phyloP scores from a whole-genome alignment of 495 filamentous ascomycete species.

The Neurospora sp. region DNA sequence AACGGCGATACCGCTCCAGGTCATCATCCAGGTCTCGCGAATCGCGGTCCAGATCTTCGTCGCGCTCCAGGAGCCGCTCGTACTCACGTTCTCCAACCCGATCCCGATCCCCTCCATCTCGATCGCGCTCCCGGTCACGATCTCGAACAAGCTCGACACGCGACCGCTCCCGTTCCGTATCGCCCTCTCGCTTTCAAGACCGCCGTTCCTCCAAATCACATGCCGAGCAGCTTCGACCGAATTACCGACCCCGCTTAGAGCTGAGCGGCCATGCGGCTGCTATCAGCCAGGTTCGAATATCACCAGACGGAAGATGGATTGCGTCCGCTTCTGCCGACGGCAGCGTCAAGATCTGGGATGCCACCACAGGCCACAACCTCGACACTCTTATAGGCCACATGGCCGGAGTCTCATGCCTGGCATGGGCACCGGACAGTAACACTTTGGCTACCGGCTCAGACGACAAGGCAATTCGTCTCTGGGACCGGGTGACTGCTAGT shows the following conservation, averaged over 20 bases:
- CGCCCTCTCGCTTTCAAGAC: conserved; percentile 14
- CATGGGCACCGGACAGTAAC: conserved; percentile 82
- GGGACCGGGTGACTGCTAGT: conserved; percentile 70
- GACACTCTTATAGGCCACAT: conserved; percentile 90
- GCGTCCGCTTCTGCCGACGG: conserved; percentile 84
- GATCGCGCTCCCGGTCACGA: conserved; percentile 14
- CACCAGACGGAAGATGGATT: conserved; percentile 79
- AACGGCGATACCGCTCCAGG: conserved; percentile 25
- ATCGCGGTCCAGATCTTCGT: conserved; percentile 15
- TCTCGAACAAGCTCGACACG: conserved; percentile 17
- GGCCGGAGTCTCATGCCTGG: conserved; percentile 79
- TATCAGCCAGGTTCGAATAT: conserved; percentile 81
- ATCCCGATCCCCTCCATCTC: conserved; percentile 26
- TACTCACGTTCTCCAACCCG: conserved; percentile 31
- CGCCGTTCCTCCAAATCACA: not conserved
- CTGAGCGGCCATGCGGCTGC: conserved; percentile 67
- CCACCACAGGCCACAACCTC: conserved; percentile 60
- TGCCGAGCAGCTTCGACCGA: conserved; percentile 16
- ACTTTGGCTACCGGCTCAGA: conserved; percentile 86
- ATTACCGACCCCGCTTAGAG: conserved; percentile 25
- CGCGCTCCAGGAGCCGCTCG: conserved; percentile 12
- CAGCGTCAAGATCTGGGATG: conserved; percentile 85
- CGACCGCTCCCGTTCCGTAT: conserved; percentile 7
- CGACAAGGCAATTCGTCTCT: conserved; percentile 90
- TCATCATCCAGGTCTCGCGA: conserved; percentile 12